Evolutionary conservation across 2,329 filamentous ascomycete species (phyloP).

Genomic region (Aspergillus ruber): DNA sequence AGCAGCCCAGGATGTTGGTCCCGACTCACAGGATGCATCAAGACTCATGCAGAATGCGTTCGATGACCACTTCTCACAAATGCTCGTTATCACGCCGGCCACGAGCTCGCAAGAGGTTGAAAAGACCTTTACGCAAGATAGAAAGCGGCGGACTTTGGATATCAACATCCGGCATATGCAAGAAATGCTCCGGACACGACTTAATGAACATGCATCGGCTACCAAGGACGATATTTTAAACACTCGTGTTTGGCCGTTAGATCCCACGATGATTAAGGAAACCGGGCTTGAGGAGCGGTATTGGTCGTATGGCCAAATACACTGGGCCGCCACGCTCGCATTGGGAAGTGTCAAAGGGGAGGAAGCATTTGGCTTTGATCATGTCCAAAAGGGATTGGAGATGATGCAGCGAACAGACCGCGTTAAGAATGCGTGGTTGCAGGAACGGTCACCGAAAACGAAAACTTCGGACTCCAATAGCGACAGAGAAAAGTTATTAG

Average conservation of each 20-base stretch:
- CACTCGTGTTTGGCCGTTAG: slow-evolving; percentile 24
- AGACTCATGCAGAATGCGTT: slow-evolving; percentile 41
- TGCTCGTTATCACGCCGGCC: slow-evolving; percentile 49
- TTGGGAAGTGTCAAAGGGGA: slow-evolving; percentile 44
- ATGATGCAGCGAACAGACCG: slow-evolving; percentile 37
- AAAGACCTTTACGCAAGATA: slow-evolving; percentile 42
- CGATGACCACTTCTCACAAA: slow-evolving; percentile 45
- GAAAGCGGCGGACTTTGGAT: slow-evolving; percentile 42
- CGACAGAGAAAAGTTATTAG: slow-evolving; percentile 38
- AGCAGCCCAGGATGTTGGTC: slow-evolving; percentile 48
- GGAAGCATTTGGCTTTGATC: slow-evolving; percentile 33
- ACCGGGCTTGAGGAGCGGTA: slow-evolving; percentile 47
- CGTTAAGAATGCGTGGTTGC: slow-evolving; percentile 32
- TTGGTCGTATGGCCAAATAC: slow-evolving; percentile 55
- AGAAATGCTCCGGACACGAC: slow-evolving; percentile 50
- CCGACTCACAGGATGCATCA: slow-evolving; percentile 36
- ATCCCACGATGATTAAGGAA: slow-evolving; percentile 21
- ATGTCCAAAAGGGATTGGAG: slow-evolving; percentile 30
- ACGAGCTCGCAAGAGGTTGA: slow-evolving; percentile 33
- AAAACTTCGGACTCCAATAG: slow-evolving; percentile 22
- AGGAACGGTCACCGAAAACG: slow-evolving; percentile 26
- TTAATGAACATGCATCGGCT: slow-evolving; percentile 25
- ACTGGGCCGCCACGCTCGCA: slow-evolving; percentile 51
- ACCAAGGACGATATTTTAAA: slow-evolving; percentile 28
- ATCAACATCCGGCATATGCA: slow-evolving; percentile 62